Evolutionary conservation across 192 early-diverging fungal species (phyloP).

Genomic region (Lobosporangium transversale): DNA sequence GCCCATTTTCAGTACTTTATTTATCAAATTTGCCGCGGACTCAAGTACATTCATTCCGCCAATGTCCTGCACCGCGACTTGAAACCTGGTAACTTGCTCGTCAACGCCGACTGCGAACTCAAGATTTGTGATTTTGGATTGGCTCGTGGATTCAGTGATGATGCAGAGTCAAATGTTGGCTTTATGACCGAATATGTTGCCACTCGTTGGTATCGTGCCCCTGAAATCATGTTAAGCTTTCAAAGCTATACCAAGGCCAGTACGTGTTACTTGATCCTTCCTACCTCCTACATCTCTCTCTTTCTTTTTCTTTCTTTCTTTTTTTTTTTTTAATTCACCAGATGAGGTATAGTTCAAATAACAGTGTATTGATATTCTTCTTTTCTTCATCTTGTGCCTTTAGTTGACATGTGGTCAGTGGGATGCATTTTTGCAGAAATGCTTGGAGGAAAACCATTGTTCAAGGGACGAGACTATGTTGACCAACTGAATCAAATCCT

Average conservation of each 20-base stretch:
- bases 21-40: constrained; percentile 95
- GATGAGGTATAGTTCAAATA: too few species aligned
- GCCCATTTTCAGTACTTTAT: constrained; percentile 99
- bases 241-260: constrained; percentile 98
- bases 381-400: not conserved
- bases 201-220: constrained; percentile 99
- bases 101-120: constrained; percentile 98
- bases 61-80: constrained; percentile 96
- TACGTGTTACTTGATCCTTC: constrained; percentile 32
- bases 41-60: constrained; percentile 99
- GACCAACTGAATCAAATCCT: constrained; percentile 99
- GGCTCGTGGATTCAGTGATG: constrained; percentile 90
- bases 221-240: constrained; percentile 98
- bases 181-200: constrained; percentile 99
- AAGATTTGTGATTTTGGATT: constrained; percentile 99
- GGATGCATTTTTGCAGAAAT: constrained; percentile 99
- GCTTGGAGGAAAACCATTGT: constrained; percentile 90
- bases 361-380: not conserved
- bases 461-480: constrained; percentile 98
- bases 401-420: constrained; percentile 97
- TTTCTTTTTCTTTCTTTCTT: constrained; percentile 10
- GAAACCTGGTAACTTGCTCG: constrained; percentile 96
- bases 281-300: not conserved
- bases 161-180: constrained; percentile 81
- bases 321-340: too few species aligned